Evolutionary conservation across 768 basidiomycete genomes (phyloP), one percentile per base, ranked within the genome.

Genomic region (Leccinum sublutescens): DNA sequence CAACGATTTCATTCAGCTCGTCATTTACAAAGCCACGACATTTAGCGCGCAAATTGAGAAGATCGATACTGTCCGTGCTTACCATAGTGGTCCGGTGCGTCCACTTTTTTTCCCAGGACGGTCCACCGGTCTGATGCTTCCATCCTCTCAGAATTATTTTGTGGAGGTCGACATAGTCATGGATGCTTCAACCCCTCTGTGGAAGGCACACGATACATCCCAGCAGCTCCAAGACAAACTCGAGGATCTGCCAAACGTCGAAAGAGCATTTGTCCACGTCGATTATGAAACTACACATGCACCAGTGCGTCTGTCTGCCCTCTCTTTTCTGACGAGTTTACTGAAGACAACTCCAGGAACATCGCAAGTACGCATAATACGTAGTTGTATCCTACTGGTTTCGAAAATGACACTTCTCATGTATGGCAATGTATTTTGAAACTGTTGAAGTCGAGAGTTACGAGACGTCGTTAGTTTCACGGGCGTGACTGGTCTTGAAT

Each of bases 101-200:
- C 12, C 17, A 15, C 12, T 3, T 40, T 21, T 70, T 21, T 69
- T 49, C 49, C 11, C 14, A 3, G 27, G 31, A 21, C 1, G 3
- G 19, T 43, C 40, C 36, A 4, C 11, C 11, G 1, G 12, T 34
- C 29, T 23, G 17, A 27, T 63, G 14, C 65, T 58, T 57, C 36
- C 15, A 33, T 40, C 19, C 47, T 31, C 4, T 54, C 66, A 90
- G 88, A 84, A 93, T 59, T 96, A 94, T 69, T 91, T 95, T 69
- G 95, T 98, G 49, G 97, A 98, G 74, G 81, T 98, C 14, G 97
- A 99, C 72, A 84, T 98, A 50, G 95, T 98, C 47, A 91, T 98
- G 88, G 82, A 87, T 60, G 88, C 88, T 10, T 85, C 85, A 58
- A 97, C 94, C 27, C 92, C 94, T 0, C 77, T 98, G 1, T 92